Evolutionary conservation across 2,329 filamentous ascomycete species (phyloP), one percentile per base, ranked within the genome.

Genomic region (Fusarium sambucinum): DNA sequence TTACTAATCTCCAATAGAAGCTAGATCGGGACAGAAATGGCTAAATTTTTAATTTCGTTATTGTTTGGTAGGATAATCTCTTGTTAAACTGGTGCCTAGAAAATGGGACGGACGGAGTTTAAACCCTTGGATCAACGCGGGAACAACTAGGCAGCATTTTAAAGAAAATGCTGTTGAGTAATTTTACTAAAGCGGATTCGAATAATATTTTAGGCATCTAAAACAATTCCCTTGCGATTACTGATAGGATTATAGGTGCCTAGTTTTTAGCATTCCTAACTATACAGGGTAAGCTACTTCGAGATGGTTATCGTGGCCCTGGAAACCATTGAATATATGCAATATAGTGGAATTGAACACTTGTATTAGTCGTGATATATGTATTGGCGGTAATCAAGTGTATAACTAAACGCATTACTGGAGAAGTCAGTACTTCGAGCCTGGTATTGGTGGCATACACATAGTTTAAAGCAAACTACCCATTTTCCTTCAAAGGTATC

Each of bases 111-210:
- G 25, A 17, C 12, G 2, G n/a, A 13, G 17, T 29, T 27, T 17
- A 4, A 13, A 19, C 25, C 40, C 14, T 14, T 8, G 10, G 6
- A 13, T 11, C 13, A 40, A 17, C n/a, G 33, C 5, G 41, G 11
- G 48, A 21, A 37, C 23, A 45, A 41, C 10, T 16, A 64, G 66
- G 65, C 66, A 62, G 41, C 55, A 69, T 13, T n/a, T 29, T 37
- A 21, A n/a, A 23, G 5, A 6, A 12, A 2, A n/a, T 6, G 5
- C 4, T 21, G n/a, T 8, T 7, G 5, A 8, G 8, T 13, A 6
- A 29, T 8, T 21, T 5, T 27, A 29, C 4, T 4, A 6, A 1
- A 21, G 7, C 6, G 4, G 6, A 21, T 37, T 3, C 3, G 4
- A 8, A 25, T 29, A 21, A 29, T 11, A 17, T 10, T 12, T 8